phyloP scores from a whole-genome alignment of 2,329 filamentous ascomycete species.

The Claviceps monticola region DNA sequence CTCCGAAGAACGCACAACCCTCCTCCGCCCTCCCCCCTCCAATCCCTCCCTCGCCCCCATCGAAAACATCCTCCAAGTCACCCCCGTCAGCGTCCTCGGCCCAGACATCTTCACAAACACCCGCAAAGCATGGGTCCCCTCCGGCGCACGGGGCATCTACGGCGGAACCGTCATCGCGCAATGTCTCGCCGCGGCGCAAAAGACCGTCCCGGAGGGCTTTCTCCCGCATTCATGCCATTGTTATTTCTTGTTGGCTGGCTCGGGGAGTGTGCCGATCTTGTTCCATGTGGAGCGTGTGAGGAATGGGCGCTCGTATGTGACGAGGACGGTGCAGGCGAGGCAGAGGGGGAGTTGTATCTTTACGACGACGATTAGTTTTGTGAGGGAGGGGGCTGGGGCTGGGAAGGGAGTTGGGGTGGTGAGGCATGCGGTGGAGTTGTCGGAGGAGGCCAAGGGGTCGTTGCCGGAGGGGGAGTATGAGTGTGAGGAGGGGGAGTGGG shows the following conservation, averaged over 20 bases:
- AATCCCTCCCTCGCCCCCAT: slow-evolving; percentile 65
- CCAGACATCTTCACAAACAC: slow-evolving; percentile 95
- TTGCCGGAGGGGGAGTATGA: too few species aligned
- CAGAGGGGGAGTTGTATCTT: slow-evolving; percentile 86
- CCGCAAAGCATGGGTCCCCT: slow-evolving; percentile 80
- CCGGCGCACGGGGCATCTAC: slow-evolving; percentile 83
- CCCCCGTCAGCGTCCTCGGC: slow-evolving; percentile 60
- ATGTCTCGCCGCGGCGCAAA: slow-evolving; percentile 74
- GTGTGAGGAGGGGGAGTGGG: too few species aligned
- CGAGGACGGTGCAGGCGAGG: slow-evolving; percentile 87
- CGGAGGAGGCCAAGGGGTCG: too few species aligned
- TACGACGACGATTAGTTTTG: slow-evolving; percentile 87
- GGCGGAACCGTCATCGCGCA: slow-evolving; percentile 90
- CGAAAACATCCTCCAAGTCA: slow-evolving; percentile 81
- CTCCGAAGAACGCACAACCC: slow-evolving; percentile 21
- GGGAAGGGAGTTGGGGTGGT: too few species aligned
- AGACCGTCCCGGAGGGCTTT: slow-evolving; percentile 70
- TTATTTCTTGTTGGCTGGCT: slow-evolving; percentile 92
- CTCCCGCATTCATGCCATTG: slow-evolving; percentile 94
- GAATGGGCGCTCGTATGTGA: slow-evolving; percentile 79
- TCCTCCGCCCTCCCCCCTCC: slow-evolving; percentile 55
- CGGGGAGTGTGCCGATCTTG: slow-evolving; percentile 70
- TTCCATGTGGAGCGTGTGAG: slow-evolving; percentile 93
- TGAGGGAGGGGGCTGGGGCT: slow-evolving; percentile 31
- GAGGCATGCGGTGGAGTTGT: too few species aligned